A percentile compares a stretch with the other conserved stretches of the same genome.
phyloP scores from a whole-genome alignment of 2,329 filamentous ascomycete species.

The Lecanicillium sp. region DNA sequence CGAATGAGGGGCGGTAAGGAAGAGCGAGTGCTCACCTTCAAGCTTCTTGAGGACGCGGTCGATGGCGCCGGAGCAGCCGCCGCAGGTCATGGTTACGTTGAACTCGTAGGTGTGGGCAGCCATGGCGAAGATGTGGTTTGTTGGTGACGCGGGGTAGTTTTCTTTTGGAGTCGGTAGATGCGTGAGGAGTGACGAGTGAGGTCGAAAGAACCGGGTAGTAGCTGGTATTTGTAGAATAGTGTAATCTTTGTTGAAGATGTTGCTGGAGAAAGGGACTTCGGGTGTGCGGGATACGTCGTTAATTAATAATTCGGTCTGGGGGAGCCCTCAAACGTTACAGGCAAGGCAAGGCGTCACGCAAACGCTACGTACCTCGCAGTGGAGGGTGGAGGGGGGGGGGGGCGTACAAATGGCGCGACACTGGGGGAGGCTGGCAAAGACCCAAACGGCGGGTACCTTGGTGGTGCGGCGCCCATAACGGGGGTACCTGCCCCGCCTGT shows the following conservation, averaged over 20 bases:
- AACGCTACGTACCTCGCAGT: too few species aligned
- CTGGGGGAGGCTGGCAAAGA: neutral
- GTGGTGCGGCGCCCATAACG: fast-evolving
- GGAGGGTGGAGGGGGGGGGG: too few species aligned
- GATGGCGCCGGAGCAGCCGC: conserved; percentile 91
- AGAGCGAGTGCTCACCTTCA: conserved; percentile 56
- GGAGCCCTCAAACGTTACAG: conserved; percentile 1
- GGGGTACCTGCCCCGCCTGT: conserved; percentile 3
- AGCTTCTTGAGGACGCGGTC: conserved; percentile 89
- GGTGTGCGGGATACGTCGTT: neutral
- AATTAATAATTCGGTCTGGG: conserved; percentile 5
- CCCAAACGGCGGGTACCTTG: neutral
- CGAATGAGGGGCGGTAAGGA: neutral
- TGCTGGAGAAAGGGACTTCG: neutral
- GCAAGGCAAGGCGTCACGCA: conserved; percentile 5
- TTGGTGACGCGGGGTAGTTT: conserved; percentile 7
- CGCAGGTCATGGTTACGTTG: conserved; percentile 88
- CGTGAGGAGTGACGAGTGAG: neutral
- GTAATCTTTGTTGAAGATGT: too few species aligned
- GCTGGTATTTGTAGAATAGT: neutral
- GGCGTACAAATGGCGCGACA: conserved; percentile 9
- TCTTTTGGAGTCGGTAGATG: neutral
- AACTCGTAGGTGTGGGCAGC: conserved; percentile 81
- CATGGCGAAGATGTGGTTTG: conserved; percentile 60
- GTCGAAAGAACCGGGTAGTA: too few species aligned